Evolutionary conservation across 345 rosid species (phyloP), one percentile per base, ranked within the genome.

Genomic region (Nephelium lappaceum): DNA sequence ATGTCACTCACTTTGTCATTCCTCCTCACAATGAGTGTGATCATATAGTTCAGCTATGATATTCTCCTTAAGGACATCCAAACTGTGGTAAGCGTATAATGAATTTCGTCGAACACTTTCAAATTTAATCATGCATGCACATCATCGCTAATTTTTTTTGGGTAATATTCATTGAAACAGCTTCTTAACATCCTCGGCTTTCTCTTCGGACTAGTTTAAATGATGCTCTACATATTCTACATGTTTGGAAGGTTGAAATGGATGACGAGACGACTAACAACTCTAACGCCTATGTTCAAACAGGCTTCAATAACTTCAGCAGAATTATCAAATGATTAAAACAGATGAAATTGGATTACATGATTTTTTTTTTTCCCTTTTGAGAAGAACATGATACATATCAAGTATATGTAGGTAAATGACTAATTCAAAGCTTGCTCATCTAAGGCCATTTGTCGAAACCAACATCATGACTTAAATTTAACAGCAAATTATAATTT

Each of bases 1-100:
- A 95, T 95, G 99, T 98, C 99, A 2, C 88, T 95, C 74, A 81
- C 81, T 75, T 78, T 93, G 24, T 93, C 99, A 14, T 85, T 93
- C 81, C 91, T 85, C 86, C 95, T 95, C 41, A 93, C 98, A 23
- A 38, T 93, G 74, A 90, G 91, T 68, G 99, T 98, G 14, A 67
- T 89, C 36, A 82, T 87, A 83, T 93, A 98, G 99, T 92, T 93
- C 76, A 82, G 84, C 39, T 95, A 92, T 61, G 99, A 98, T 6
- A 71, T 92, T 31, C 82, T 91, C 67, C 66, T 64, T 4, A 79
- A 85, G 41, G 97, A 95, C 86, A 69, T 85, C 8, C 89, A 97
- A 65, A 84, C 93, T 27, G 92, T 93, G 47, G 99, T 95, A 88
- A 89, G 93, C 82, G 8, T 31, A 65, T 41, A 47, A 11, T 38